A percentile compares a stretch with the other conserved stretches of the same genome.
Evolutionary conservation across 2,329 filamentous ascomycete genomes (phyloP).

Genomic region (Trichoderma hamatum): DNA sequence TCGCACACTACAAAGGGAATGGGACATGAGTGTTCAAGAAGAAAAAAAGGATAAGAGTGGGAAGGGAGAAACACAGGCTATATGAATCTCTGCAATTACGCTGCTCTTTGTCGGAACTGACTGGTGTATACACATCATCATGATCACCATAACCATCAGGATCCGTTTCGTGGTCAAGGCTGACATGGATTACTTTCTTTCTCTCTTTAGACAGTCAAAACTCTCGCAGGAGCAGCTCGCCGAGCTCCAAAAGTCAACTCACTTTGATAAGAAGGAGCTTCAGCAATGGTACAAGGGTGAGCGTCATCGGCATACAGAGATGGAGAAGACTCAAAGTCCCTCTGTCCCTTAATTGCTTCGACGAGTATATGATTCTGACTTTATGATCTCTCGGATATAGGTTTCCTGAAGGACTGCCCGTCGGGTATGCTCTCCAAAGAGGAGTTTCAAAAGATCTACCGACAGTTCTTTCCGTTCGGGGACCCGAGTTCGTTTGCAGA

Average conservation of each 20-base stretch:
- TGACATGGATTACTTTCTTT: background rate
- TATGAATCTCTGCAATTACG: background rate
- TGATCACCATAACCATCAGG: background rate
- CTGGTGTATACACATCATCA: background rate
- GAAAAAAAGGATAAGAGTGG: background rate
- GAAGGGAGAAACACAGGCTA: background rate
- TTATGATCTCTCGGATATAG: conserved; percentile 49
- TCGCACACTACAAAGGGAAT: conserved; percentile 6
- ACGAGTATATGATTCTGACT: background rate
- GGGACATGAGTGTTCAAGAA: background rate
- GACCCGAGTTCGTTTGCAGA: conserved; percentile 97
- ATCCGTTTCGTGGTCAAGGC: background rate
- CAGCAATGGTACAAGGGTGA: conserved; percentile 99
- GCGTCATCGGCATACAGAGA: conserved; percentile 33
- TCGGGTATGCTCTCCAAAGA: conserved; percentile 96
- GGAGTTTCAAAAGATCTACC: conserved; percentile 99
- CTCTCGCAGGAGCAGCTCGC: conserved; percentile 93
- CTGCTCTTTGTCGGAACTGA: background rate
- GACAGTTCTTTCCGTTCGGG: conserved; percentile 98
- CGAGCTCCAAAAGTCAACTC: conserved; percentile 94
- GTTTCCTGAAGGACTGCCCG: conserved; percentile 97
- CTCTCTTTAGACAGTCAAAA: conserved; percentile 80
- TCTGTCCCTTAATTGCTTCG: background rate
- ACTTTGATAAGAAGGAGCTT: conserved; percentile 99
- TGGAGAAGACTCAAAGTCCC: background rate